Evolutionary conservation across 345 rosid species (phyloP), one percentile per base, ranked within the genome.

Genomic region (Streptanthus diversifolius): DNA sequence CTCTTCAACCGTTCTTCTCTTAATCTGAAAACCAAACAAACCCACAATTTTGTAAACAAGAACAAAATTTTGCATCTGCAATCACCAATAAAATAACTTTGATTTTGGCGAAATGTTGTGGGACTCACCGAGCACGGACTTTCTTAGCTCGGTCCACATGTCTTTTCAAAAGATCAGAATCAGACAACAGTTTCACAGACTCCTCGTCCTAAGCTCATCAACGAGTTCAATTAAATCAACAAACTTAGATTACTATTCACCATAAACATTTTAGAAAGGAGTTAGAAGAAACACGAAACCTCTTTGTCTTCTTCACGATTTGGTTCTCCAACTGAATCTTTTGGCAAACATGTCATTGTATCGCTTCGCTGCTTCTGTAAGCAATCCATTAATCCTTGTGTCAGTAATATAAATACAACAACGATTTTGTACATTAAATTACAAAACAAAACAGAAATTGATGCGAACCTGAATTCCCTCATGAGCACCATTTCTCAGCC

Each of bases 401-500:
- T 47, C 56, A 27, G 3, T 14, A 22, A 56, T 8, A 21, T 10
- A n/a, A n/a, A n/a, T n/a, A n/a, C n/a, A n/a, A n/a, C n/a, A n/a
- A 39, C 30, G 13, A 49, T 13, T 13, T 39, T 41, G 30, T 35
- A 39, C 37, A 47, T 24, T 51, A 40, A 9, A 19, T 9, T 18
- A 5, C 4, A 61, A 49, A 30, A 49, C 52, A n/a, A 60, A 53
- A 43, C 18, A 44, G 32, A 36, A 6, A 14, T 39, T 43, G 56
- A 45, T 15, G 47, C 77, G 27, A 74, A 93, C 97, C 96, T 87
- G 89, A 66, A 41, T 65, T 76, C 88, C 89, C 66, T 95, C 93
- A 32, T 82, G 83, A 71, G 73, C 82, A 68, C 97, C 96, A 78
- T 90, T 91, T 83, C 87, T 87, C 82, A 95, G 71, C 99, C 99